phyloP scores from a whole-genome alignment of 148 eudicot species.

The Persicaria maculosa region DNA sequence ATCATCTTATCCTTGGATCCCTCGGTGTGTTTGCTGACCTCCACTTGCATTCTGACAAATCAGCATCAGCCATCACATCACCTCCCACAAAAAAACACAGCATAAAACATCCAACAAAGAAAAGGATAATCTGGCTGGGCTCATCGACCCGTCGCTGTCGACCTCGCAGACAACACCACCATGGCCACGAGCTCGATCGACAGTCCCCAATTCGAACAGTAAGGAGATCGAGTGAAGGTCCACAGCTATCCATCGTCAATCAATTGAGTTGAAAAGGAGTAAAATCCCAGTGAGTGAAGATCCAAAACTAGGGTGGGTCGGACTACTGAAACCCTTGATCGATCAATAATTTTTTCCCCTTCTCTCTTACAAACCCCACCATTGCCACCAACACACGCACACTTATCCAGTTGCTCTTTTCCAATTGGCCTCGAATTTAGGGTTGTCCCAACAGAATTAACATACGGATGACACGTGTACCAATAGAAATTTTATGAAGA shows the following conservation, averaged over 20 bases:
- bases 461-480: no score
- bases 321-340: not conserved
- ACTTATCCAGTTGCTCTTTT: no score
- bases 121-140: not conserved
- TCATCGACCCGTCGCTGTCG: constrained; percentile 2
- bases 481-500: no score
- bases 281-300: not conserved
- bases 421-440: no score
- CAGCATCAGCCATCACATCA: constrained; percentile 17
- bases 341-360: not conserved
- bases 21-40: constrained; percentile 98
- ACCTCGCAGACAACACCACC: not conserved
- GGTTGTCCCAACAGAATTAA: no score
- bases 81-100: not conserved
- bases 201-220: not conserved
- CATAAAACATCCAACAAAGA: not conserved
- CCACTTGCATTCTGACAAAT: constrained; percentile 90
- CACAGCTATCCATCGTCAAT: constrained; percentile 7
- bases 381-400: no score
- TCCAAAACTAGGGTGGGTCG: not conserved
- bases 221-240: not conserved
- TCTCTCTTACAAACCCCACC: no score
- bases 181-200: constrained; percentile 4
- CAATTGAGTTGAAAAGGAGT: not conserved
- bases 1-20: constrained; percentile 71